A percentile compares a stretch with the other conserved stretches of the same genome.
Conservation (phyloP, 2,329 filamentous ascomycete species). For the Fusarium chlamydosporum region DNA sequence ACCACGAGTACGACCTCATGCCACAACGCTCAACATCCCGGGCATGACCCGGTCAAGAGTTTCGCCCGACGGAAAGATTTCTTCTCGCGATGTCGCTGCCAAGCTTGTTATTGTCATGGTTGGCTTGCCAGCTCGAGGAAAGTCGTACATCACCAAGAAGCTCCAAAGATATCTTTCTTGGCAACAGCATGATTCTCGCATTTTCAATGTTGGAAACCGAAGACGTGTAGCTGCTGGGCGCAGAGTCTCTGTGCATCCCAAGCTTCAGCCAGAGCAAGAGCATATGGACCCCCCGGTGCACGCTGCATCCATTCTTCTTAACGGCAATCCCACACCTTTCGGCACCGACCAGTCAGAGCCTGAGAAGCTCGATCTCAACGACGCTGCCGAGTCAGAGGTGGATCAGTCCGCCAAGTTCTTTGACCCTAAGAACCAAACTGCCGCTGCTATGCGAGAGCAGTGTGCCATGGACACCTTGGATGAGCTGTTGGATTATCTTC, state of each 20-base stretch:
- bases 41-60: constrained; percentile 96
- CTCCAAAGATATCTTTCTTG: constrained; percentile 94
- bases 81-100: constrained; percentile 91
- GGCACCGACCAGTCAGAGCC: constrained; percentile 56
- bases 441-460: constrained; percentile 87
- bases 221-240: constrained; percentile 82
- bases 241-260: constrained; percentile 55
- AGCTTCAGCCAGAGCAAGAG: constrained; percentile 54
- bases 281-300: constrained; percentile 63
- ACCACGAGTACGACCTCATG: constrained; percentile 82
- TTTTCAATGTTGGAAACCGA: constrained; percentile 97
- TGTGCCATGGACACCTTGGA: constrained; percentile 93
- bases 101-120: constrained; percentile 99
- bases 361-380: constrained; percentile 56
- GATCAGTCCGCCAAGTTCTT: constrained; percentile 96
- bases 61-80: constrained; percentile 94
- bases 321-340: constrained; percentile 62
- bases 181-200: constrained; percentile 94
- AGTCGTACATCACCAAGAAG: constrained; percentile 99
- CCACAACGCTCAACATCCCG: constrained; percentile 96
- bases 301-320: constrained; percentile 71
- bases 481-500: constrained; percentile 90
- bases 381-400: constrained; percentile 63
- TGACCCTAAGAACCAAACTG: constrained; percentile 87
- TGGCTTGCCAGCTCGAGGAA: constrained; percentile 91